These are phyloP conservation scores for Ophiostoma quercus DNA, from an alignment of 2,329 filamentous ascomycete genomes.

Conservation along the genomic window DNA sequence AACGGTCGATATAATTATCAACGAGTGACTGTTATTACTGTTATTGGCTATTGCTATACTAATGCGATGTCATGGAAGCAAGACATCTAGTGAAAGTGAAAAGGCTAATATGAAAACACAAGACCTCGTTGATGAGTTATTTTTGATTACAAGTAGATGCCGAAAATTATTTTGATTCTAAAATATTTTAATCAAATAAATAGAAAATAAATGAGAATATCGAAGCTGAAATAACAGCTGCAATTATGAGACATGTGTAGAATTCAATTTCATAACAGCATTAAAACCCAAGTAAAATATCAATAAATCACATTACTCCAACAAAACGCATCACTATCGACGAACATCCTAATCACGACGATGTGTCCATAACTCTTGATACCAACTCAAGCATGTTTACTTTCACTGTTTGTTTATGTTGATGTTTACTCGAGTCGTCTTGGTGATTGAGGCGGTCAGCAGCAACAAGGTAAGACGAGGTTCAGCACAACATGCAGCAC, in stretches of 20 bases:
- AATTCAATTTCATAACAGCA: too few species aligned
- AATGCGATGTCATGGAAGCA: neutral
- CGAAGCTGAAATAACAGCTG: neutral
- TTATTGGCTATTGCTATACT: neutral
- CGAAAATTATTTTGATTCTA: too few species aligned
- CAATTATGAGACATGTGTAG: neutral
- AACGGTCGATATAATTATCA: neutral
- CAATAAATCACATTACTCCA: too few species aligned
- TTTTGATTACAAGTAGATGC: too few species aligned
- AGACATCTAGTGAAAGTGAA: neutral
- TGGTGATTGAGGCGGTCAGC: slow-evolving; percentile 22
- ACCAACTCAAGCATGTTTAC: neutral
- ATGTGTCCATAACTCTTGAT: neutral
- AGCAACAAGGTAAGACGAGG: slow-evolving; percentile 14
- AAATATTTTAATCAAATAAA: too few species aligned
- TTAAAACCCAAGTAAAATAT: too few species aligned
- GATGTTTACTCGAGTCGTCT: slow-evolving; percentile 21
- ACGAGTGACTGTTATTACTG: neutral
- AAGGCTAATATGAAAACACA: too few species aligned
- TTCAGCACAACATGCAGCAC: slow-evolving; percentile 15
- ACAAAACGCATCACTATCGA: neutral
- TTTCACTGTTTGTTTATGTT: neutral
- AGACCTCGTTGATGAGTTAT: too few species aligned
- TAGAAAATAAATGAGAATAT: neutral
- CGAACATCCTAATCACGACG: neutral